Evolutionary conservation across 78 protist genomes (phyloP), one percentile per base, ranked within the genome.

Genomic region (Emiliania huxleyi): DNA sequence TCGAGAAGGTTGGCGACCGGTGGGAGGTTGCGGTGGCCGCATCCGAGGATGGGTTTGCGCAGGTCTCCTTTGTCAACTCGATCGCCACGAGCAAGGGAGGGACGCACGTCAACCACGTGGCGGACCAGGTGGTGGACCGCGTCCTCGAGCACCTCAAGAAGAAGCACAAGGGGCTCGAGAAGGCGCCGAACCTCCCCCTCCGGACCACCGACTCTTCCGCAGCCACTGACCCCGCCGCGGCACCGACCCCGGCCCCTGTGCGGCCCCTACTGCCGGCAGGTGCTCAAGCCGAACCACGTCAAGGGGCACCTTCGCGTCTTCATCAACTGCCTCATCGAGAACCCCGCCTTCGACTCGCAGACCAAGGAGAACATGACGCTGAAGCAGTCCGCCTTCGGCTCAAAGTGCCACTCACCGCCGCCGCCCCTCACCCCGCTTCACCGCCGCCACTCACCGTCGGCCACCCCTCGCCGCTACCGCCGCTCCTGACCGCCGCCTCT

Each of bases 31-130:
- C 21, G 44, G 81, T 91, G 26, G 90, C 89, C 21, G 90, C 43
- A 6, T 29, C 45, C 81, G 90, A 91, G 43, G 93, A 87, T 40
- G 71, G 56, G 37, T 91, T 91, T 75, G 37, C 33, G 87, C 93
- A 91, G 87, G 92, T 98, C 46, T 71, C 96, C 84, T 99, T 99
- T 93, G 99, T 99, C 90, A 99, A 99, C 94, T 44, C 96, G 62
- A 99, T 99, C 92, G 81, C 90, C 29, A 99, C 99, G 11, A 49
- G 93, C 18, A 95, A 95, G n/a, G 99, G 99, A n/a, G 99, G 99
- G 44, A 84, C 92, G 15, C 99, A 99, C 93, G 99, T 99, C 77
- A 79, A 94, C 87, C 90, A 94, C 91, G 95, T 98, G 19, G 73
- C 94, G 5, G 97, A 96, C 33, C 97, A 96, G 93, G 45, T 95